Percentiles rank a stretch among this genome's conserved stretches.
Conservation (phyloP, 1,139 yeast species). For the Hanseniaspora sp. region DNA sequence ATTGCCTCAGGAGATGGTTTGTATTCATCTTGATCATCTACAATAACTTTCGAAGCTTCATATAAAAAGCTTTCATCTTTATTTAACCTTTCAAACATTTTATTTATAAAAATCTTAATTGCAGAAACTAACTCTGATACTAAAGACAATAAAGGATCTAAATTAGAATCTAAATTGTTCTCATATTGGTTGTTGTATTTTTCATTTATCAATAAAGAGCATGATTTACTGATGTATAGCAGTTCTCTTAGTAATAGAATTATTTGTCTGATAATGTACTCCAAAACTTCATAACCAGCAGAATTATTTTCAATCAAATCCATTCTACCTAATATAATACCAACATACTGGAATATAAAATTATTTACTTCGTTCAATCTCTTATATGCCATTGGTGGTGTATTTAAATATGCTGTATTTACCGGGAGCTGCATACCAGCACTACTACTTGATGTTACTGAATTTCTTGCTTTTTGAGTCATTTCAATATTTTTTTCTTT, state of each 20-base stretch:
- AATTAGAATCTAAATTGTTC: conserved; percentile 39
- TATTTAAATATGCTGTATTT: conserved; percentile 30
- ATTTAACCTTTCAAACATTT: conserved; percentile 31
- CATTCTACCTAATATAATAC: conserved; percentile 58
- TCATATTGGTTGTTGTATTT: conserved; percentile 29
- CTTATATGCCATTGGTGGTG: conserved; percentile 59
- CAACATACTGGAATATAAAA: conserved; percentile 58
- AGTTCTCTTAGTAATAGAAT: conserved; percentile 54
- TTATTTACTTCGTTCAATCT: conserved; percentile 68
- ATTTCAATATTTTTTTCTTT: conserved; percentile 13
- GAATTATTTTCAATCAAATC: conserved; percentile 66
- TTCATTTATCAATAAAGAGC: conserved; percentile 26
- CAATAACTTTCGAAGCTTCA: conserved; percentile 24
- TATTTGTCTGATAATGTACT: conserved; percentile 56
- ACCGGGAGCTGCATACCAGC: conserved; percentile 4
- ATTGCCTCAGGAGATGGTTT: conserved; percentile 59
- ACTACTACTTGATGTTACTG: not conserved
- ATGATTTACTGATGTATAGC: conserved; percentile 49
- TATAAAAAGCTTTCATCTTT: conserved; percentile 22
- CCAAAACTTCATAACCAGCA: conserved; percentile 56
- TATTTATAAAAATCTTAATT: conserved; percentile 51
- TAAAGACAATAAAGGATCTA: conserved; percentile 47
- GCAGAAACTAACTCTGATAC: conserved; percentile 57
- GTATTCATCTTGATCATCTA: conserved; percentile 31
- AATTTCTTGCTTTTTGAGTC: not conserved